A percentile compares a stretch with the other conserved stretches of the same genome.
phyloP scores from a whole-genome alignment of 208 protist genomes.

The Leishmania tarentolae region DNA sequence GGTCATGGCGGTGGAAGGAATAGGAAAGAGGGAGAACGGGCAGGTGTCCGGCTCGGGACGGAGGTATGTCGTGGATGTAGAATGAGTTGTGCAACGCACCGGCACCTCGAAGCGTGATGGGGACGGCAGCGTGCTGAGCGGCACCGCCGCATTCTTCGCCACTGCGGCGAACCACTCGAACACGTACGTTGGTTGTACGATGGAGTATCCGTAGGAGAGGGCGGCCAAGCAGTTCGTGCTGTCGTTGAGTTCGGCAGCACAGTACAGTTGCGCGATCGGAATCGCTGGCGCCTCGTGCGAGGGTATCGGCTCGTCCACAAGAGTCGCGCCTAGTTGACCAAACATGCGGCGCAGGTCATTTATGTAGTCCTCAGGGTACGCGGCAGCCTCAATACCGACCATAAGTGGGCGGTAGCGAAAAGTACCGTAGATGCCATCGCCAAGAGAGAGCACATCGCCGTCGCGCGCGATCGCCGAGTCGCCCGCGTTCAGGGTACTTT shows the following conservation, averaged over 20 bases:
- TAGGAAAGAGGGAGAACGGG: constrained; percentile 78
- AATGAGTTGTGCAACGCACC: constrained; percentile 39
- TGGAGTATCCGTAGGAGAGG: constrained; percentile 68
- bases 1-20: constrained; percentile 49
- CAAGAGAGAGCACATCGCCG: constrained; percentile 56
- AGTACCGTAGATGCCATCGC: constrained; percentile 36
- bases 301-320: constrained; percentile 40
- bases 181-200: constrained; percentile 74
- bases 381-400: constrained; percentile 54
- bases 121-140: constrained; percentile 69
- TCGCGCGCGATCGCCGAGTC: constrained; percentile 44
- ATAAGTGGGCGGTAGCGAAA: constrained; percentile 76
- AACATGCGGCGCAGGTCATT: constrained; percentile 65
- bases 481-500: constrained; percentile 33
- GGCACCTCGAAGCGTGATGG: constrained; percentile 66
- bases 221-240: constrained; percentile 56
- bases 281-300: constrained; percentile 27
- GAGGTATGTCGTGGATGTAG: constrained; percentile 50
- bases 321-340: constrained; percentile 64
- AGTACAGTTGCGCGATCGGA: constrained; percentile 70
- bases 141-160: constrained; percentile 48
- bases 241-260: constrained; percentile 58
- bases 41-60: constrained; percentile 72
- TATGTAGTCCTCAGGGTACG: constrained; percentile 44
- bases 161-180: constrained; percentile 81